A percentile compares a stretch with the other conserved stretches of the same genome.
phyloP scores from a whole-genome alignment of 2,329 filamentous ascomycete genomes.

The Coniochaeta sp. region DNA sequence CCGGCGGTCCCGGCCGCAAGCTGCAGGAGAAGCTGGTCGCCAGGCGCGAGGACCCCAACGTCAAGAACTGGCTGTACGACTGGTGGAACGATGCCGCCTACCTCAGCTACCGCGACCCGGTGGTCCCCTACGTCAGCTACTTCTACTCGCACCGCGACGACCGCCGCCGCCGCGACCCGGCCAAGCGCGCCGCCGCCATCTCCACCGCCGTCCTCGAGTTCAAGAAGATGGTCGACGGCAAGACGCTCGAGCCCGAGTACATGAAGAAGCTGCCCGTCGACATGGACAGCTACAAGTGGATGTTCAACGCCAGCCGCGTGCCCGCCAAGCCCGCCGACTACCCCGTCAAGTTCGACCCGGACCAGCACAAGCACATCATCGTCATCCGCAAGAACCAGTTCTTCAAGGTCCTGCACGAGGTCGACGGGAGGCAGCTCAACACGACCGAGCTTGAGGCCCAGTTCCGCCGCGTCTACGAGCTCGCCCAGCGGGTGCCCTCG shows the following conservation, averaged over 20 bases:
- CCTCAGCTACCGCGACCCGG: slow-evolving; percentile 85
- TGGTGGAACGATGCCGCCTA: slow-evolving; percentile 99
- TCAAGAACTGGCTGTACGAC: slow-evolving; percentile 91
- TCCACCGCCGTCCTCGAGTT: slow-evolving; percentile 82
- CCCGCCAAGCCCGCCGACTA: slow-evolving; percentile 76
- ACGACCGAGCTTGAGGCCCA: slow-evolving; percentile 83
- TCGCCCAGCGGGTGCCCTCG: slow-evolving; percentile 63
- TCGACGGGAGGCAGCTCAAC: slow-evolving; percentile 78
- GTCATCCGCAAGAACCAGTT: slow-evolving; percentile 95
- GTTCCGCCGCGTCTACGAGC: slow-evolving; percentile 77
- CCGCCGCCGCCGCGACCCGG: slow-evolving; percentile 74
- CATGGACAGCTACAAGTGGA: slow-evolving; percentile 98
- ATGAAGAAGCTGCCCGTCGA: slow-evolving; percentile 97
- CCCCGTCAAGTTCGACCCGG: slow-evolving; percentile 68
- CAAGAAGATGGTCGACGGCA: slow-evolving; percentile 81
- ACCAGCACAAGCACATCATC: slow-evolving; percentile 78
- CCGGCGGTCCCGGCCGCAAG: slow-evolving; percentile 73
- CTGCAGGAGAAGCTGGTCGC: slow-evolving; percentile 85
- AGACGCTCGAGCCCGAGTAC: slow-evolving; percentile 89
- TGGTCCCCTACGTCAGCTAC: slow-evolving; percentile 97
- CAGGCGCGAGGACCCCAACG: slow-evolving; percentile 67
- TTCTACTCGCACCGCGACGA: slow-evolving; percentile 99
- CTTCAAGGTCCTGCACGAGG: slow-evolving; percentile 82
- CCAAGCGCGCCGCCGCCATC: slow-evolving; percentile 88
- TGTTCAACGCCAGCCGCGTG: slow-evolving; percentile 93